Percentiles rank a stretch among this genome's conserved stretches.
Evolutionary conservation across 495 filamentous ascomycete species (phyloP).

Genomic region (Daldinia bambusicola): DNA sequence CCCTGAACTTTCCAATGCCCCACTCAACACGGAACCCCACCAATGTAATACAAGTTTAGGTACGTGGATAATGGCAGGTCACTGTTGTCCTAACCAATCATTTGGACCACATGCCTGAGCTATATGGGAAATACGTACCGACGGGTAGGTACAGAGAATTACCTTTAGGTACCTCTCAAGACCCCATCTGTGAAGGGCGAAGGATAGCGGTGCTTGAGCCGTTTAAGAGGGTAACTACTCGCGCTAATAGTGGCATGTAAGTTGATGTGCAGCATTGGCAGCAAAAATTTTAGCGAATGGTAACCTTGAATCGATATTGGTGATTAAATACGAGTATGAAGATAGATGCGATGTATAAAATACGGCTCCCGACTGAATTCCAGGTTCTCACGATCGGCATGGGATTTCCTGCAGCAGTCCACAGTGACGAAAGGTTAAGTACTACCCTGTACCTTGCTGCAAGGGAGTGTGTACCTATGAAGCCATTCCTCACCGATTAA

Average conservation of each 20-base stretch:
- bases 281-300: neutral
- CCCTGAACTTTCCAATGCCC: conserved; percentile 33
- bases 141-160: conserved; percentile 21
- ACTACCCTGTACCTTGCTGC: conserved; percentile 19
- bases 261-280: neutral
- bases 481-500: conserved; percentile 5
- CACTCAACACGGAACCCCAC: conserved; percentile 25
- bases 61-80: conserved; percentile 13
- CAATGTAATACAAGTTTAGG: conserved; percentile 19
- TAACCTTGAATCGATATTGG: conserved; percentile 3
- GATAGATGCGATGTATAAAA: neutral
- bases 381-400: conserved; percentile 23
- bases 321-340: neutral
- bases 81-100: conserved; percentile 42
- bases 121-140: conserved; percentile 20
- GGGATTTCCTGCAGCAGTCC: conserved; percentile 31
- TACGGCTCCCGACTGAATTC: conserved; percentile 11
- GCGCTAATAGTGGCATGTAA: conserved; percentile 16
- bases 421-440: conserved; percentile 34
- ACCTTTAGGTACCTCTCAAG: too few relatives aligned
- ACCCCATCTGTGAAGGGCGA: too few relatives aligned
- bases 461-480: neutral
- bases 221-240: conserved; percentile 19
- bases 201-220: conserved; percentile 6
- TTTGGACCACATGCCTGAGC: conserved; percentile 45